Conservation (phyloP, 306 rosid genomes). For the Inga oerstediana region DNA sequence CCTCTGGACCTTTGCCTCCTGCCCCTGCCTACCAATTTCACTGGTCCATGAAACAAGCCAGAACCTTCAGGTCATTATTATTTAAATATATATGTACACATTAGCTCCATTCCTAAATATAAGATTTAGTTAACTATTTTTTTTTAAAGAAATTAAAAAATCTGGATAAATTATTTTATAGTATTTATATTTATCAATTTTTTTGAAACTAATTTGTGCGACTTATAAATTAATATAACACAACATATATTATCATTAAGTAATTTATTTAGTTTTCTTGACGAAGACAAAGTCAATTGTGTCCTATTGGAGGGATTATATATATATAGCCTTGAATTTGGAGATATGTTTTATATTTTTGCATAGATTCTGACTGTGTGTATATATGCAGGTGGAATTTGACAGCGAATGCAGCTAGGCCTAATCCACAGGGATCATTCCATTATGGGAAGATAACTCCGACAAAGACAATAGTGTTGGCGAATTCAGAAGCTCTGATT, state of each 20-base stretch:
- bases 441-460: slow-evolving; percentile 84
- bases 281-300: too few species aligned
- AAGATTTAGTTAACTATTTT: too few species aligned
- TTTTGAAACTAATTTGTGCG: too few species aligned
- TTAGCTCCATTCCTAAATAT: too few species aligned
- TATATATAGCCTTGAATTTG: neutral
- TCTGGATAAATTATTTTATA: too few species aligned
- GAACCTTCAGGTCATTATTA: slow-evolving; percentile 67
- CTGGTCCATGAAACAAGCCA: slow-evolving; percentile 93
- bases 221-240: too few species aligned
- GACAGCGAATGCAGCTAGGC: slow-evolving; percentile 98
- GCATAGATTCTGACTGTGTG: slow-evolving; percentile 29
- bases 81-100: neutral
- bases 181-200: too few species aligned
- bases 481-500: slow-evolving; percentile 72
- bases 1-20: slow-evolving; percentile 76
- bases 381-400: slow-evolving; percentile 72
- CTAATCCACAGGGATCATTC: slow-evolving; percentile 97
- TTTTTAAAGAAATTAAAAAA: too few species aligned
- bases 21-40: slow-evolving; percentile 56
- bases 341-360: neutral
- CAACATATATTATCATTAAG: too few species aligned
- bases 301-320: too few species aligned
- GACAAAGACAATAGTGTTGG: slow-evolving; percentile 64
- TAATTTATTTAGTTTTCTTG: too few species aligned